phyloP scores from a whole-genome alignment of 306 rosid species.

The Cyclanthera cordifolia region DNA sequence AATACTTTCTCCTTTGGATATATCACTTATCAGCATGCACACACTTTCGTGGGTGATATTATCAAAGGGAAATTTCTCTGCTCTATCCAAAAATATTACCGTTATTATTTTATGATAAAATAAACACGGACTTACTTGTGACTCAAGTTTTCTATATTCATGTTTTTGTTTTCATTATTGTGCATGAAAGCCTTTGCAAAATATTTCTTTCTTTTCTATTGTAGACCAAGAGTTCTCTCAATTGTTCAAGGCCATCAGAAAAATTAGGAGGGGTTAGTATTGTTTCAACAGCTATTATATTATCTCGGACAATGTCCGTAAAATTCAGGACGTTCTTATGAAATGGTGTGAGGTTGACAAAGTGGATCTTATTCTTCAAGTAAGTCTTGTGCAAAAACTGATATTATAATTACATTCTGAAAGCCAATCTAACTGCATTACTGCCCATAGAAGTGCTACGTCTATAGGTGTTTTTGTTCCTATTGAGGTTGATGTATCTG shows the following conservation, averaged over 20 bases:
- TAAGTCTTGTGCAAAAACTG: not conserved
- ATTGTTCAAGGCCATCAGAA: slow-evolving; percentile 62
- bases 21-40: not conserved
- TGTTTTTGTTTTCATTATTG: not conserved
- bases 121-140: not conserved
- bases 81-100: not conserved
- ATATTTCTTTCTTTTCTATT: slow-evolving; percentile 20
- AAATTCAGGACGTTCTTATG: slow-evolving; percentile 53
- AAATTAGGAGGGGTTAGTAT: slow-evolving; percentile 77
- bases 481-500: not conserved
- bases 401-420: not conserved
- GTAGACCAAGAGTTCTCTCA: slow-evolving; percentile 94
- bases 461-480: slow-evolving; percentile 13
- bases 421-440: not conserved
- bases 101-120: not conserved
- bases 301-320: slow-evolving; percentile 59
- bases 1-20: not conserved
- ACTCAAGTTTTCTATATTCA: not conserved
- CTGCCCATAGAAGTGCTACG: not conserved
- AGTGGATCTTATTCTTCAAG: slow-evolving; percentile 29
- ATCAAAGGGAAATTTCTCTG: not conserved
- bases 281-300: slow-evolving; percentile 53
- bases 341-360: slow-evolving; percentile 69
- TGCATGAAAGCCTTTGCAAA: not conserved
- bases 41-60: not conserved